These are phyloP conservation scores for Mentha longifolia DNA, from an alignment of 257 asterid species.

Conservation along the genomic window DNA sequence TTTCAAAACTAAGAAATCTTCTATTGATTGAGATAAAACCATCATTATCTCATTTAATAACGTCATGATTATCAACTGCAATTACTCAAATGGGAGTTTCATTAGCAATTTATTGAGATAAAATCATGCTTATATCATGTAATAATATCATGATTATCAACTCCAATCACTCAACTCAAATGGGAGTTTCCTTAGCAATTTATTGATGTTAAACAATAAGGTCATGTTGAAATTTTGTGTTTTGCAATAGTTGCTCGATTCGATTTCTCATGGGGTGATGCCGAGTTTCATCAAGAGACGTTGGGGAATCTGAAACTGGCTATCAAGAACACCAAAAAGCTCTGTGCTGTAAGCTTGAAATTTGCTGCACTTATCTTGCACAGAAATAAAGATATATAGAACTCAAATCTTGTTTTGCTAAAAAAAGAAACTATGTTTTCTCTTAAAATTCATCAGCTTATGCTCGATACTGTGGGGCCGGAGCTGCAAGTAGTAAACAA, in stretches of 20 bases:
- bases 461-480: conserved; percentile 82
- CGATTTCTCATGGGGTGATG: conserved; percentile 90
- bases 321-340: conserved; percentile 66
- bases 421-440: background rate
- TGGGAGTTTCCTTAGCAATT: too few species aligned
- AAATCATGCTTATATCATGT: too few species aligned
- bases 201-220: conserved; percentile 18
- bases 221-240: conserved; percentile 2
- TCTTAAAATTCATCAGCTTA: conserved; percentile 45
- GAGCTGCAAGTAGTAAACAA: conserved; percentile 71
- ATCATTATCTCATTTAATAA: background rate
- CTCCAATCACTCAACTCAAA: too few species aligned
- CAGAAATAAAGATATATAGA: background rate
- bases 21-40: too few species aligned
- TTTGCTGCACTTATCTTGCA: conserved; percentile 12
- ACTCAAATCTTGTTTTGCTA: background rate
- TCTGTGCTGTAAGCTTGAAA: conserved; percentile 71
- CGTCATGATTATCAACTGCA: background rate
- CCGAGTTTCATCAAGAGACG: conserved; percentile 78
- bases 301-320: conserved; percentile 68
- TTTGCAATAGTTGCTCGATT: conserved; percentile 71
- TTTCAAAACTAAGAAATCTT: too few species aligned
- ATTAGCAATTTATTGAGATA: background rate
- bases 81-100: background rate
- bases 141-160: too few species aligned